Conservation (phyloP, 345 rosid species). For the Hypericum androsaemum region DNA sequence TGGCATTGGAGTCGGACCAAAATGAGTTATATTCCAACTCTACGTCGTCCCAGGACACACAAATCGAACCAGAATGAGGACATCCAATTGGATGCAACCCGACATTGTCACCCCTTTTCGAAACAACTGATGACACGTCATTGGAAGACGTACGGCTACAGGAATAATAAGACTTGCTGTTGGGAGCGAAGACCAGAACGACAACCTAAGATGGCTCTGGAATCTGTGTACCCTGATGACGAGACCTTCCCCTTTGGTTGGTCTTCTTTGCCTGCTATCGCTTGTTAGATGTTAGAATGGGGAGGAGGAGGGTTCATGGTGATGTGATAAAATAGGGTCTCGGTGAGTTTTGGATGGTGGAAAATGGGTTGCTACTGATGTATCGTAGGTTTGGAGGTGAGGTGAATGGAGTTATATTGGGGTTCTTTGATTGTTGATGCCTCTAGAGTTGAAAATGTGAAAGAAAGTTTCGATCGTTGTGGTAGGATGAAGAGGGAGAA, state of each 20-base stretch:
- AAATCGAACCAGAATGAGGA: no score
- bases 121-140: no score
- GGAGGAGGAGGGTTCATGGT: slow-evolving; percentile 27
- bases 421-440: slow-evolving; percentile 16
- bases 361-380: slow-evolving; percentile 17
- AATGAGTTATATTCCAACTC: no score
- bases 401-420: slow-evolving; percentile 17
- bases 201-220: slow-evolving; percentile 14
- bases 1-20: no score
- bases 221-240: slow-evolving; percentile 23
- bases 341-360: slow-evolving; percentile 25
- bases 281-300: slow-evolving; percentile 18
- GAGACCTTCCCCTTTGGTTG: slow-evolving; percentile 20
- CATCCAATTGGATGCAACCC: no score
- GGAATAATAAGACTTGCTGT: no score
- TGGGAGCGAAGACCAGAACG: no score
- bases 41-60: no score
- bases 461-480: slow-evolving; percentile 15
- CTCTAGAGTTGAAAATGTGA: slow-evolving; percentile 10
- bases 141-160: no score
- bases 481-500: slow-evolving; percentile 20
- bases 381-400: slow-evolving; percentile 9
- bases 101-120: no score
- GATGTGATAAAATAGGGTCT: slow-evolving; percentile 30
- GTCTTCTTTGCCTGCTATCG: slow-evolving; percentile 27